Conservation (phyloP, 228 moss, liverwort and hornwort genomes). For the Sphagnum magellanicum region DNA sequence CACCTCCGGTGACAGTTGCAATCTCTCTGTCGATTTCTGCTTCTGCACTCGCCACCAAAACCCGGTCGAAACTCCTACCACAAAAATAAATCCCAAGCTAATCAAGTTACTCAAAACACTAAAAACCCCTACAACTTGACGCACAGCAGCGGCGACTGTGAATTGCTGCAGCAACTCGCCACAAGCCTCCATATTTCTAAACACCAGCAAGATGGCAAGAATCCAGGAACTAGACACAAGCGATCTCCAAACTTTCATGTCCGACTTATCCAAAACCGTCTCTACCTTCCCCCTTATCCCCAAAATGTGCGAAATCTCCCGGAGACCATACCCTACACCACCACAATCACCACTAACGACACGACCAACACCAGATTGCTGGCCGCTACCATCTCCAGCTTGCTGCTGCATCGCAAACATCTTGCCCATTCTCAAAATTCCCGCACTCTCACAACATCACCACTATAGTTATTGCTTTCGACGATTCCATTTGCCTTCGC, state of each 20-base stretch:
- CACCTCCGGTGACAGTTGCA: background rate
- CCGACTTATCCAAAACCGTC: too few relatives aligned
- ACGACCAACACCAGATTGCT: too few relatives aligned
- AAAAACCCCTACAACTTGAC: slow-evolving; percentile 6
- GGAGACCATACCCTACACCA: too few relatives aligned
- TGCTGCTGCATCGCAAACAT: too few relatives aligned
- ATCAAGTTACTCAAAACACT: slow-evolving; percentile 18
- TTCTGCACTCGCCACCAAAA: slow-evolving; percentile 22
- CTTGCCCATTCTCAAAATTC: too few relatives aligned
- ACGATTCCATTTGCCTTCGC: too few relatives aligned
- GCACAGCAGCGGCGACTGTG: background rate
- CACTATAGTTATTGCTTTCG: too few relatives aligned
- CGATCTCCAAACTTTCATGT: slow-evolving; percentile 16
- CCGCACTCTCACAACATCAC: too few relatives aligned
- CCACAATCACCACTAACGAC: too few relatives aligned
- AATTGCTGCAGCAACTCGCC: background rate
- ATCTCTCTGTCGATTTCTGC: slow-evolving; percentile 13
- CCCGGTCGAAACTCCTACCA: slow-evolving; percentile 33
- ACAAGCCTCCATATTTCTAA: slow-evolving; percentile 1
- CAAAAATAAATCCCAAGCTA: slow-evolving; percentile 32
- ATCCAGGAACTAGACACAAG: slow-evolving; percentile 21
- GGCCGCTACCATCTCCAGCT: too few relatives aligned
- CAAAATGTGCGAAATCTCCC: too few relatives aligned
- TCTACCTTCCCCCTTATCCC: too few relatives aligned
- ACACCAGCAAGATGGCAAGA: slow-evolving; percentile 16